Percentiles rank a stretch among this genome's conserved stretches.
phyloP scores from a whole-genome alignment of 805 yeast genomes.

The Blastobotrys mokoenaii region DNA sequence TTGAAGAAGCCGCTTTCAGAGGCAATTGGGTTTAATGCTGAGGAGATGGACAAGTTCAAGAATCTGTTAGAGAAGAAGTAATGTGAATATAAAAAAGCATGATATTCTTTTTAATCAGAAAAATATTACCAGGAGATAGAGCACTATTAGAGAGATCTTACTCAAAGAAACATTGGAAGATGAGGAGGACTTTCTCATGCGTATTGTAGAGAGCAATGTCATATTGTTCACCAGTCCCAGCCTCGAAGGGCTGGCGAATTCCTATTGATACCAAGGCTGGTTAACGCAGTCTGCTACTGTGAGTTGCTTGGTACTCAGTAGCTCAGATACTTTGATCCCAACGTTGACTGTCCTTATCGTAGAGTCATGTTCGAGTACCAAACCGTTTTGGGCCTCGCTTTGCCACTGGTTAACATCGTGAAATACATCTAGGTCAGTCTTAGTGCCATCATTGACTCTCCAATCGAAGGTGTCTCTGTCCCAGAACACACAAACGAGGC shows the following conservation, averaged over 20 bases:
- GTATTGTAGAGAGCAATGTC: no score
- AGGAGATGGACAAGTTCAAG: no score
- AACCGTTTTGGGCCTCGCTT: conserved; percentile 36
- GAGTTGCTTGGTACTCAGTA: conserved; percentile 53
- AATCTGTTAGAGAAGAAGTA: no score
- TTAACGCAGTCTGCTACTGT: conserved; percentile 75
- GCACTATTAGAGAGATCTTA: no score
- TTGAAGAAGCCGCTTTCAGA: no score
- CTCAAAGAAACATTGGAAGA: no score
- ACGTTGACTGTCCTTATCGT: conserved; percentile 55
- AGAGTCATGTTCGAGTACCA: conserved; percentile 85
- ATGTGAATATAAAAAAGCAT: no score
- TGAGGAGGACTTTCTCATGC: no score
- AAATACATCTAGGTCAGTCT: conserved; percentile 45
- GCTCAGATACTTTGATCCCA: conserved; percentile 49
- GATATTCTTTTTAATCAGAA: no score
- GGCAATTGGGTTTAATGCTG: no score
- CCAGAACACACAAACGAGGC: conserved; percentile 85
- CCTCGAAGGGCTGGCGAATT: background rate
- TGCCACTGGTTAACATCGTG: conserved; percentile 51
- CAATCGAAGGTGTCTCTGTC: conserved; percentile 88
- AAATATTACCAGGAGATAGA: no score
- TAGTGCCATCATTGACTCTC: conserved; percentile 52
- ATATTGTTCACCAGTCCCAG: no score
- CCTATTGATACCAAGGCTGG: conserved; percentile 32